A percentile compares a stretch with the other conserved stretches of the same genome.
These are phyloP conservation scores for Sonneratia alba DNA, from an alignment of 345 rosid species.

Conservation along the genomic window DNA sequence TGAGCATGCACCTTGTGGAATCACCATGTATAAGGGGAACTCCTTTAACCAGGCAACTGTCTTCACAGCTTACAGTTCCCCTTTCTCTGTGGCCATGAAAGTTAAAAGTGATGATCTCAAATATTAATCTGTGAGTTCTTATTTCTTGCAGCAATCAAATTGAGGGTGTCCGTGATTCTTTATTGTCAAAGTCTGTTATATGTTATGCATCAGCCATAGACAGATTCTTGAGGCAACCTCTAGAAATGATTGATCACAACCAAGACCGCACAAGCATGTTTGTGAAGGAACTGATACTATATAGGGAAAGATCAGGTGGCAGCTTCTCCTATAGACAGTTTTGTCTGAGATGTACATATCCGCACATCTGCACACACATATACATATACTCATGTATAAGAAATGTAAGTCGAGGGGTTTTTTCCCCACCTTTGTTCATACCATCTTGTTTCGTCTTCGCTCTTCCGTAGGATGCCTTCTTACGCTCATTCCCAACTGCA, in stretches of 20 bases:
- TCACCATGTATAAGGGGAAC: constrained; percentile 47
- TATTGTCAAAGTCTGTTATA: constrained; percentile 2
- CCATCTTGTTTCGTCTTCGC: no score
- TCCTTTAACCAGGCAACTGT: constrained; percentile 53
- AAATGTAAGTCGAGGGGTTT: no score
- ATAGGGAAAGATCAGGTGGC: no score
- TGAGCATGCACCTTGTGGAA: constrained; percentile 31
- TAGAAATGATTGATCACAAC: background rate
- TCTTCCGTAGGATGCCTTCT: background rate
- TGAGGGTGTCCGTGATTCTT: background rate
- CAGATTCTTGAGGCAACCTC: background rate
- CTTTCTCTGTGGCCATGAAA: no score
- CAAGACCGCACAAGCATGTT: no score
- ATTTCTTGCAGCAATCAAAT: constrained; percentile 12
- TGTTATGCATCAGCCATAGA: background rate
- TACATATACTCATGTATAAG: no score
- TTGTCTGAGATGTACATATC: no score
- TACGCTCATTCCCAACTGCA: background rate
- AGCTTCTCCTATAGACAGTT: no score
- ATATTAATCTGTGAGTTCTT: background rate
- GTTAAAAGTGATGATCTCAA: no score
- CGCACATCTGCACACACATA: no score
- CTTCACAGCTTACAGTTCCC: background rate
- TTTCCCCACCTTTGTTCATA: no score
- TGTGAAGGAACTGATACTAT: no score